A percentile compares a stretch with the other conserved stretches of the same genome.
phyloP scores from a whole-genome alignment of 805 yeast genomes.

The Aciculoconidium aculeatum region DNA sequence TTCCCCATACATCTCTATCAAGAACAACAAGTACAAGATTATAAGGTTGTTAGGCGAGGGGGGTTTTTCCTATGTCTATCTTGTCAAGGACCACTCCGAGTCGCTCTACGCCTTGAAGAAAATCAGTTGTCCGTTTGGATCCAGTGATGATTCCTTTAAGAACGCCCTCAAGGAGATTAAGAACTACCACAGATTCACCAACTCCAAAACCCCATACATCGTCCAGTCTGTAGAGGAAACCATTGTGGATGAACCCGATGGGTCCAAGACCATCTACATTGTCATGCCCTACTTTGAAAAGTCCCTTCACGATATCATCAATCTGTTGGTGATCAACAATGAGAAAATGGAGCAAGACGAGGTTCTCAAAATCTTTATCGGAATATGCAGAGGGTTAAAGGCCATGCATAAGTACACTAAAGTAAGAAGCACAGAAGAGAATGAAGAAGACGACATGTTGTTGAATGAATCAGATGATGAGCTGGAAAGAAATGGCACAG shows the following conservation, averaged over 20 bases:
- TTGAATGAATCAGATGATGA: constrained; percentile 21
- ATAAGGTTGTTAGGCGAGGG: constrained; percentile 82
- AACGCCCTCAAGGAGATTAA: constrained; percentile 74
- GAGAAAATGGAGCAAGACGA: constrained; percentile 54
- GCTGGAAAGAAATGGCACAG: constrained; percentile 28
- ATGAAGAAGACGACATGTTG: constrained; percentile 8
- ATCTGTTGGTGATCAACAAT: constrained; percentile 52
- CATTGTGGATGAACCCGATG: constrained; percentile 69
- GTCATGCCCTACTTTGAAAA: constrained; percentile 69
- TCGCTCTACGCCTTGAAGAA: constrained; percentile 70
- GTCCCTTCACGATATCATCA: constrained; percentile 78
- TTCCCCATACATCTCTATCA: constrained; percentile 56
- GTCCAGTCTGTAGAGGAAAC: constrained; percentile 66
- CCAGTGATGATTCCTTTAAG: constrained; percentile 54
- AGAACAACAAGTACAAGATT: constrained; percentile 57
- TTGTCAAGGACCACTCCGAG: constrained; percentile 49
- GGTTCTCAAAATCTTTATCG: constrained; percentile 55
- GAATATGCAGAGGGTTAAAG: constrained; percentile 68
- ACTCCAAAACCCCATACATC: constrained; percentile 54
- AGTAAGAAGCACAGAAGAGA: constrained; percentile 7
- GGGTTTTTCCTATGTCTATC: constrained; percentile 80
- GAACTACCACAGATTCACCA: constrained; percentile 61
- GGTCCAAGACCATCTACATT: constrained; percentile 72
- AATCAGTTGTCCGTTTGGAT: constrained; percentile 82
- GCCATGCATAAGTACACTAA: constrained; percentile 64